A percentile compares a stretch with the other conserved stretches of the same genome.
phyloP scores from a whole-genome alignment of 208 protist species.

The Acanthamoeba healyi region DNA sequence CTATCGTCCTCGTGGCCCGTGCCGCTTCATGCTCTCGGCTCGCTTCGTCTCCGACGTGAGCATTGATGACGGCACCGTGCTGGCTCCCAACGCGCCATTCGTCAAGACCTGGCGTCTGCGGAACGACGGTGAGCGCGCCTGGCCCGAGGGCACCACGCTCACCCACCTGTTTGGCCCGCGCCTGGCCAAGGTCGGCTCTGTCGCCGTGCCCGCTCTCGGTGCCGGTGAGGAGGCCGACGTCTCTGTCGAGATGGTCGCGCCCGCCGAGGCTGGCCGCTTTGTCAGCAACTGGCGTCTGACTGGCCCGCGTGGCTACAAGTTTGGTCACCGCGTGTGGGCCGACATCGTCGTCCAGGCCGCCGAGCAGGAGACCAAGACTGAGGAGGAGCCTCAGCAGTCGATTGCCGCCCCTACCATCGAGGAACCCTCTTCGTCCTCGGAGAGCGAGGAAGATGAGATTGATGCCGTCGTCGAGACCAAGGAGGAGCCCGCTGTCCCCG shows the following conservation, averaged over 20 bases:
- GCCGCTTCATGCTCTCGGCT: constrained; percentile 30
- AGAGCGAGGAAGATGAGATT: neutral
- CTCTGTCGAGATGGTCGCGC: neutral
- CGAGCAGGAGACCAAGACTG: neutral
- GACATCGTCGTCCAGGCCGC: constrained; percentile 3
- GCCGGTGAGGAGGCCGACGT: constrained; percentile 59
- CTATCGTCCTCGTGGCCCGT: neutral
- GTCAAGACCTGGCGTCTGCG: constrained; percentile 80
- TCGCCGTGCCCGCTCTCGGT: neutral
- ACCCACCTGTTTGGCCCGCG: constrained; percentile 62
- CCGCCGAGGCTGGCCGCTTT: constrained; percentile 20
- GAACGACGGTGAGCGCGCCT: constrained; percentile 76
- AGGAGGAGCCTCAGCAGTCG: neutral
- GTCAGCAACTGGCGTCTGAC: constrained; percentile 34
- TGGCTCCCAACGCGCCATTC: constrained; percentile 55
- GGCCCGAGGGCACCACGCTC: constrained; percentile 67
- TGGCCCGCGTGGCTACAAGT: constrained; percentile 16
- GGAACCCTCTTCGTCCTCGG: neutral
- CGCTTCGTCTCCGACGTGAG: constrained; percentile 80
- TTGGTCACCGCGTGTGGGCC: constrained; percentile 20
- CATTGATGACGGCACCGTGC: constrained; percentile 73
- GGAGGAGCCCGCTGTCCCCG: neutral
- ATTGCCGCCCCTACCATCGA: neutral
- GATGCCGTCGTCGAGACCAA: neutral
- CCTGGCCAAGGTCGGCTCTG: neutral